A percentile compares a stretch with the other conserved stretches of the same genome.
phyloP scores from a whole-genome alignment of 2,329 filamentous ascomycete species.

The Paraconiothyrium sp. region DNA sequence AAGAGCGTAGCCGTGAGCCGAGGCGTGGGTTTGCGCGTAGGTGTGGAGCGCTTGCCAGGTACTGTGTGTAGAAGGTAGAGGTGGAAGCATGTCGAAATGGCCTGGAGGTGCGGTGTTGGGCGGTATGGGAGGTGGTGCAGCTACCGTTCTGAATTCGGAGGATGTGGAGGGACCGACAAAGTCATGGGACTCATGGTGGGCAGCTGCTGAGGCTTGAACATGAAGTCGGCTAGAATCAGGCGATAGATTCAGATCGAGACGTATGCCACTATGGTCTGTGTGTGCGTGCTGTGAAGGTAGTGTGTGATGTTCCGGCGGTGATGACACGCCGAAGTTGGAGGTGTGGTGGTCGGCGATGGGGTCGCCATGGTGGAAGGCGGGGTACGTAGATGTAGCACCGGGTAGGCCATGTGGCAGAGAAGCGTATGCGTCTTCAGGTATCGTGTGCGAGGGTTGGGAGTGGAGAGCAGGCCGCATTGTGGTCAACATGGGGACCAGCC shows the following conservation, averaged over 20 bases:
- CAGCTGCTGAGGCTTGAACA: background rate
- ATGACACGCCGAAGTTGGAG: slow-evolving; percentile 25
- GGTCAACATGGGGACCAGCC: slow-evolving; percentile 11
- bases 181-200: slow-evolving; percentile 14
- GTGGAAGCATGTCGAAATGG: slow-evolving; percentile 44
- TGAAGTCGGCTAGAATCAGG: slow-evolving; percentile 4
- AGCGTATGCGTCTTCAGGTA: slow-evolving; percentile 20
- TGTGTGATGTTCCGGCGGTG: slow-evolving; percentile 19
- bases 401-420: slow-evolving; percentile 18
- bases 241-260: slow-evolving; percentile 19
- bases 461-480: slow-evolving; percentile 24
- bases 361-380: slow-evolving; percentile 32
- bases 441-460: slow-evolving; percentile 19
- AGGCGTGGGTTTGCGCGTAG: slow-evolving; percentile 45
- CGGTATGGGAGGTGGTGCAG: slow-evolving; percentile 20
- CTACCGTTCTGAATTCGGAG: slow-evolving; percentile 2
- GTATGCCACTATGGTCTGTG: slow-evolving; percentile 23
- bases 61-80: slow-evolving; percentile 33
- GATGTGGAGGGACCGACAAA: slow-evolving; percentile 10
- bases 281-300: slow-evolving; percentile 17
- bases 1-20: slow-evolving; percentile 45
- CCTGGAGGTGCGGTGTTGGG: slow-evolving; percentile 26
- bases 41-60: slow-evolving; percentile 44
- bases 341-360: slow-evolving; percentile 23
- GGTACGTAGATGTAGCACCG: slow-evolving; percentile 24